These are phyloP conservation scores for Beauveria pseudobassiana DNA, from an alignment of 2,329 filamentous ascomycete genomes.

Conservation along the genomic window DNA sequence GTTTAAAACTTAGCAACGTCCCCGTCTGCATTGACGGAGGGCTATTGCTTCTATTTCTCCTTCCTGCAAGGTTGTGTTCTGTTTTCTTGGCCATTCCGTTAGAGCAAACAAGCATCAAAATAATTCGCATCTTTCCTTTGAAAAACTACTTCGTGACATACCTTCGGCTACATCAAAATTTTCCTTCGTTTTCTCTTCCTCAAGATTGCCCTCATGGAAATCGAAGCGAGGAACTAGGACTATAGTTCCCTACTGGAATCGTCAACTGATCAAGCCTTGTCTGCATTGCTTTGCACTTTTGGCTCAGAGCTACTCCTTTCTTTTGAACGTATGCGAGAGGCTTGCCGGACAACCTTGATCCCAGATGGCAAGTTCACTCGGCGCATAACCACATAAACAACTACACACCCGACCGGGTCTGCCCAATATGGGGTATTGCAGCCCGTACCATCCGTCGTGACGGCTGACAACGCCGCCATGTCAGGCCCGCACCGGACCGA, in stretches of 20 bases:
- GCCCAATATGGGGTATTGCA: not conserved
- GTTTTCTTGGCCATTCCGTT: not conserved
- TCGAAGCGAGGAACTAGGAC: too few species aligned
- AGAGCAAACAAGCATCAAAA: not conserved
- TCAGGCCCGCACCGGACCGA: not conserved
- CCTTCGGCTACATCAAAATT: not conserved
- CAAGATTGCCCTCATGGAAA: too few species aligned
- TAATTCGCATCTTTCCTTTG: not conserved
- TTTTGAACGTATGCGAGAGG: not conserved
- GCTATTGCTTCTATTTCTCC: not conserved
- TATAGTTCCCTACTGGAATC: too few species aligned
- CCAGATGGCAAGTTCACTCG: not conserved
- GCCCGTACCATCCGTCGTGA: constrained; percentile 1
- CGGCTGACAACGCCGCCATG: constrained; percentile 4
- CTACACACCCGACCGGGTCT: not conserved
- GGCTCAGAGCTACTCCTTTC: not conserved
- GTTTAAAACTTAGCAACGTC: not conserved
- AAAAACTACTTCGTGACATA: not conserved
- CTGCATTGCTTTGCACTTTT: too few species aligned
- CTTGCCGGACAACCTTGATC: not conserved
- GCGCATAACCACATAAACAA: not conserved
- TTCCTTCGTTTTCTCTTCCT: not conserved
- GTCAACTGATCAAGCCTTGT: too few species aligned
- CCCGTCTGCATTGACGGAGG: not conserved
- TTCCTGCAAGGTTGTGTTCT: not conserved